Evolutionary conservation across 2,329 filamentous ascomycete genomes (phyloP).

Genomic region (Septoria petroselini): DNA sequence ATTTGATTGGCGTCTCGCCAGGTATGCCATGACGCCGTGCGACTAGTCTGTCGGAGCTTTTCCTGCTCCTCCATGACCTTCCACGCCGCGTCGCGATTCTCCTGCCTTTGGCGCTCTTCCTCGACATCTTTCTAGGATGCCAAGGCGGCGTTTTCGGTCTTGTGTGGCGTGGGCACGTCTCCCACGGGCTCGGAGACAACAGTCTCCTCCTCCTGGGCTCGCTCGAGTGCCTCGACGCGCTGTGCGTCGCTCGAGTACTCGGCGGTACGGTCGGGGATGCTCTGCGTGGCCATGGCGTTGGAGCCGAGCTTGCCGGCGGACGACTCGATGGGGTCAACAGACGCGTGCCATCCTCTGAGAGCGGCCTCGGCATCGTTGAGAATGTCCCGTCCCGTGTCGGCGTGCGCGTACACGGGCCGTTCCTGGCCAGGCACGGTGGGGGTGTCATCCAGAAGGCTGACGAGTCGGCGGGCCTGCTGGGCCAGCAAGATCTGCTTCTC

Average conservation of each 20-base stretch:
- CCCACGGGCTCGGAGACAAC: slow-evolving; percentile 18
- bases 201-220: slow-evolving; percentile 23
- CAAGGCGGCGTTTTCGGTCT: slow-evolving; percentile 23
- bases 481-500: slow-evolving; percentile 97
- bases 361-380: slow-evolving; percentile 91
- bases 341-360: slow-evolving; percentile 68
- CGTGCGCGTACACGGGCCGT: slow-evolving; percentile 64
- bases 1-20: slow-evolving; percentile 13
- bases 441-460: slow-evolving; percentile 83
- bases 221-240: slow-evolving; percentile 26
- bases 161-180: slow-evolving; percentile 13
- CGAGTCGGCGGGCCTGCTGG: slow-evolving; percentile 78
- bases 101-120: slow-evolving; percentile 9
- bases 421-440: slow-evolving; percentile 84
- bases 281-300: slow-evolving; percentile 42
- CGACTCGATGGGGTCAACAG: slow-evolving; percentile 54
- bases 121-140: slow-evolving; percentile 23
- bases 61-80: slow-evolving; percentile 10
- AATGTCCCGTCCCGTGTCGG: slow-evolving; percentile 71
- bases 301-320: slow-evolving; percentile 49
- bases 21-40: slow-evolving; percentile 12
- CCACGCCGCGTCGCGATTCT: slow-evolving; percentile 7
- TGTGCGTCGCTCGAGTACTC: slow-evolving; percentile 21
- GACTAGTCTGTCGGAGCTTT: slow-evolving; percentile 1
- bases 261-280: slow-evolving; percentile 12